Conservation (phyloP, 805 yeast species). For the Starmera quercuum region DNA sequence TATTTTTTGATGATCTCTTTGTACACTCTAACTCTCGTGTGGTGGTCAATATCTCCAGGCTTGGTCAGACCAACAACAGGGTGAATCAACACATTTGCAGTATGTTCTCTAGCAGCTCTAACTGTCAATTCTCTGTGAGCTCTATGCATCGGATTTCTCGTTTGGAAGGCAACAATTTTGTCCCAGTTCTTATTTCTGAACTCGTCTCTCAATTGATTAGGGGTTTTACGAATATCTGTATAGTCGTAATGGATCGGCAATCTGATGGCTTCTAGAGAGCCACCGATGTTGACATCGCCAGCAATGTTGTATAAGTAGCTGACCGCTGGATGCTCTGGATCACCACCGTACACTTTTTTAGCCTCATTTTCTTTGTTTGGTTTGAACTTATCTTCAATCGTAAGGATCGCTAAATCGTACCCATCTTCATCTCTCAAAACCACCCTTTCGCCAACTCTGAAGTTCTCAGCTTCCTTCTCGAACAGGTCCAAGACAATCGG, state of each 20-base stretch:
- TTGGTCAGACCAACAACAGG: conserved; percentile 96
- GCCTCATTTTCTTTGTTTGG: conserved; percentile 84
- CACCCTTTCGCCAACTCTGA: conserved; percentile 51
- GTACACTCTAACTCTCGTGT: conserved; percentile 93
- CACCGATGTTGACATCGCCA: conserved; percentile 85
- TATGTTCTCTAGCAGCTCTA: conserved; percentile 90
- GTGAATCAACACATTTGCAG: conserved; percentile 83
- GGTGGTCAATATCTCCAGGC: conserved; percentile 97
- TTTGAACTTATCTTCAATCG: conserved; percentile 68
- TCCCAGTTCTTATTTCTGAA: conserved; percentile 78
- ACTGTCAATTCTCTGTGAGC: conserved; percentile 96
- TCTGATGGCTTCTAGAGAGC: conserved; percentile 74
- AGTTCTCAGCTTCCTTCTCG: conserved; percentile 33
- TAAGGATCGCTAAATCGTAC: conserved; percentile 70
- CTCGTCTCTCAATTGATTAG: conserved; percentile 82
- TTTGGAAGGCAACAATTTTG: conserved; percentile 92
- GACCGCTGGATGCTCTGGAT: conserved; percentile 93
- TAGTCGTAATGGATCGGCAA: conserved; percentile 89
- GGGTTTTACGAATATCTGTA: conserved; percentile 80
- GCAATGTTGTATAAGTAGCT: conserved; percentile 63
- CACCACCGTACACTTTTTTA: conserved; percentile 85
- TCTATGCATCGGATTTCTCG: conserved; percentile 98
- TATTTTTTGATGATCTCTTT: conserved; percentile 86
- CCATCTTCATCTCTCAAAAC: conserved; percentile 78
- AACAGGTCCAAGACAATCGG: conserved; percentile 86